phyloP scores from a whole-genome alignment of 2,329 filamentous ascomycete species.

The Waltergamsia citrina region DNA sequence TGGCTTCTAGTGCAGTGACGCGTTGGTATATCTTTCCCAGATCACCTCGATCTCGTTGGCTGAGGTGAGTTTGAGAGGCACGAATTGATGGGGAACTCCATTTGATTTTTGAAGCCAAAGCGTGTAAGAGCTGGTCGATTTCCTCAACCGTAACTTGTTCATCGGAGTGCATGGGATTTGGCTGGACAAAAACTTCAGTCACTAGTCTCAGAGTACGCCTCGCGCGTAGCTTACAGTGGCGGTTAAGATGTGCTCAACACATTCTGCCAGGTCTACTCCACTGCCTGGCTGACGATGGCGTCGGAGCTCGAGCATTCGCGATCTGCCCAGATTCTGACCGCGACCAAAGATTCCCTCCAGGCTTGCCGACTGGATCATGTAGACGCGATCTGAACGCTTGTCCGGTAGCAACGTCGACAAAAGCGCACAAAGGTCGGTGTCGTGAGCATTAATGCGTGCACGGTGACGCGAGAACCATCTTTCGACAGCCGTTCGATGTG shows the following conservation, averaged over 20 bases:
- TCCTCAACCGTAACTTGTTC: conserved; percentile 56
- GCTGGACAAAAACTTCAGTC: too few relatives aligned
- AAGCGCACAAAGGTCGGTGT: conserved; percentile 52
- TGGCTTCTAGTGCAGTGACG: conserved; percentile 60
- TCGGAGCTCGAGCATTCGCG: conserved; percentile 51
- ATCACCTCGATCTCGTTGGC: conserved; percentile 15
- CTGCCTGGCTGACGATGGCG: conserved; percentile 49
- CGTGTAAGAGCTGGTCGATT: conserved; percentile 56
- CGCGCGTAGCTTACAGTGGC: conserved; percentile 43
- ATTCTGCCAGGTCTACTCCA: conserved; percentile 61
- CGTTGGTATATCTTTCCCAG: conserved; percentile 49
- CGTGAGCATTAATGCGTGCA: conserved; percentile 42
- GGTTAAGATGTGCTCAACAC: conserved; percentile 54
- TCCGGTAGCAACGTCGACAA: conserved; percentile 71
- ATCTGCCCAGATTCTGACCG: conserved; percentile 54
- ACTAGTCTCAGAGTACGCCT: too few relatives aligned
- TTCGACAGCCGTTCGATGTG: conserved; percentile 29
- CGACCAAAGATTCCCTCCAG: conserved; percentile 61
- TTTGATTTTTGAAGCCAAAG: conserved; percentile 55
- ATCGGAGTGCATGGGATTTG: conserved; percentile 25
- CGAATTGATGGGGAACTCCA: conserved; percentile 62
- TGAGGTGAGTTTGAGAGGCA: conserved; percentile 14
- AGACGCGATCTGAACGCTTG: conserved; percentile 68
- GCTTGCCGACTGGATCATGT: conserved; percentile 51
- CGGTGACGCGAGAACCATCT: conserved; percentile 64